A percentile compares a stretch with the other conserved stretches of the same genome.
Evolutionary conservation across 2,329 filamentous ascomycete species (phyloP).

Genomic region (Emericellopsis atlantica): DNA sequence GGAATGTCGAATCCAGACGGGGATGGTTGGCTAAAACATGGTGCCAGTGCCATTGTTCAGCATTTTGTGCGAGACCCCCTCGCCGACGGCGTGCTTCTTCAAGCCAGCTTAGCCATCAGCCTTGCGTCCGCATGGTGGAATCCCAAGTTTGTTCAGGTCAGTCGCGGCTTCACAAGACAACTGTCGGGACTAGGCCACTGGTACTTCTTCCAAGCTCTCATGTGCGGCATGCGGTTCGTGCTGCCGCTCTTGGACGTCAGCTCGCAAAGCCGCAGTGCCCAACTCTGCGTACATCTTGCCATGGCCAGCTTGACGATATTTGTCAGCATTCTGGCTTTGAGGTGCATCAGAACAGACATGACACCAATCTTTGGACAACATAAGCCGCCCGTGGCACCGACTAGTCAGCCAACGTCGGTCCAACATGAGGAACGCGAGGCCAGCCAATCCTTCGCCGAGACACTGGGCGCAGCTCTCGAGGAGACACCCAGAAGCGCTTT

Average conservation of each 20-base stretch:
- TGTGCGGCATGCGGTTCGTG: constrained; percentile 38
- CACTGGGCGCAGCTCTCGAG: constrained; percentile 2
- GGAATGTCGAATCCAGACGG: constrained; percentile 22
- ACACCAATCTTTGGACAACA: constrained; percentile 35
- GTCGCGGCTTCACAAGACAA: constrained; percentile 46
- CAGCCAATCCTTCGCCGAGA: constrained; percentile 1
- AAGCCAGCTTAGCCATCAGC: constrained; percentile 33
- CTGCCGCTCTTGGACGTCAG: constrained; percentile 17
- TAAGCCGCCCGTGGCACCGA: constrained; percentile 7
- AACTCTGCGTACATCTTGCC: constrained; percentile 39
- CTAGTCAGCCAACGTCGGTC: constrained; percentile 1
- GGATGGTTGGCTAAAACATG: constrained; percentile 6
- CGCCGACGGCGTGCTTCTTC: constrained; percentile 24
- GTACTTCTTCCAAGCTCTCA: constrained; percentile 51
- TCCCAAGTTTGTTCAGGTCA: constrained; percentile 47
- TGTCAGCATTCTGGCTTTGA: constrained; percentile 31
- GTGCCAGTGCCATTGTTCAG: constrained; percentile 6
- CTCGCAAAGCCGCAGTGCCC: constrained; percentile 23
- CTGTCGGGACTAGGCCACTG: constrained; percentile 50
- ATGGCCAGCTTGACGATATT: constrained; percentile 38
- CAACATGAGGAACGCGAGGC: constrained; percentile 11
- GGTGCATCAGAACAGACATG: constrained; percentile 41
- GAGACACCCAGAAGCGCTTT: background rate
- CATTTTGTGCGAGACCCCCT: constrained; percentile 23
- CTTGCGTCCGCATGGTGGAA: constrained; percentile 55